Evolutionary conservation across 257 asterid species (phyloP).

Genomic region (Petunia axillaris): DNA sequence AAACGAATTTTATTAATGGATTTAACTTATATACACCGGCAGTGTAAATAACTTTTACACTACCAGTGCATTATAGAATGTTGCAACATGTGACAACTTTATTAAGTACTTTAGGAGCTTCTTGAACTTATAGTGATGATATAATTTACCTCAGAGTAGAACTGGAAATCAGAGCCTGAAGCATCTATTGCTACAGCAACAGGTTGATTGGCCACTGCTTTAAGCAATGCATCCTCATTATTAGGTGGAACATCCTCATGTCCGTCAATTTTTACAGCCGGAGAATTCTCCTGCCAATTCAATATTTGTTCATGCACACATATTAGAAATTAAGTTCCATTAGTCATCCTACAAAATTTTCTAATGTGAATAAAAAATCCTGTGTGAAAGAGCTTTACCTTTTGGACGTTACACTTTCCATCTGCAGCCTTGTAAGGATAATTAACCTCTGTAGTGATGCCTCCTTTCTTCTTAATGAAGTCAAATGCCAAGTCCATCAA

Average conservation of each 20-base stretch:
- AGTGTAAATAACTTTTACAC: neutral
- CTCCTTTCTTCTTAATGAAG: conserved; percentile 65
- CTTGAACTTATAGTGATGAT: neutral
- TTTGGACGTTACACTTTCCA: conserved; percentile 56
- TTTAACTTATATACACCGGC: too few species aligned
- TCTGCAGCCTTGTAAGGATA: conserved; percentile 77
- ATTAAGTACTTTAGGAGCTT: too few species aligned
- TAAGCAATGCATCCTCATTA: conserved; percentile 61
- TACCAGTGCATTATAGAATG: too few species aligned
- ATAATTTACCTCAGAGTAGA: conserved; percentile 72
- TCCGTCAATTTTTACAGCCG: conserved; percentile 70
- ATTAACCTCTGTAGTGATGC: conserved; percentile 62
- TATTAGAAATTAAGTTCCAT: too few species aligned
- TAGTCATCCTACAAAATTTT: too few species aligned
- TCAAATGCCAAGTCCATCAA: conserved; percentile 82
- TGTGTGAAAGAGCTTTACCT: conserved; percentile 45
- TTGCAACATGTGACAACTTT: neutral
- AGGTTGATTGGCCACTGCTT: conserved; percentile 85
- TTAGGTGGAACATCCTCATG: conserved; percentile 66
- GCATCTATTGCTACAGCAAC: conserved; percentile 81
- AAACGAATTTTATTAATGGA: neutral
- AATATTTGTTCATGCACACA: neutral
- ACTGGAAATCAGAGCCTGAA: conserved; percentile 71
- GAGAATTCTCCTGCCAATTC: conserved; percentile 47
- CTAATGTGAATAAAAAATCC: too few species aligned